A percentile compares a stretch with the other conserved stretches of the same genome.
phyloP scores from a whole-genome alignment of 371 early-diverging fungal genomes.

The Blastocladiella emersonii region DNA sequence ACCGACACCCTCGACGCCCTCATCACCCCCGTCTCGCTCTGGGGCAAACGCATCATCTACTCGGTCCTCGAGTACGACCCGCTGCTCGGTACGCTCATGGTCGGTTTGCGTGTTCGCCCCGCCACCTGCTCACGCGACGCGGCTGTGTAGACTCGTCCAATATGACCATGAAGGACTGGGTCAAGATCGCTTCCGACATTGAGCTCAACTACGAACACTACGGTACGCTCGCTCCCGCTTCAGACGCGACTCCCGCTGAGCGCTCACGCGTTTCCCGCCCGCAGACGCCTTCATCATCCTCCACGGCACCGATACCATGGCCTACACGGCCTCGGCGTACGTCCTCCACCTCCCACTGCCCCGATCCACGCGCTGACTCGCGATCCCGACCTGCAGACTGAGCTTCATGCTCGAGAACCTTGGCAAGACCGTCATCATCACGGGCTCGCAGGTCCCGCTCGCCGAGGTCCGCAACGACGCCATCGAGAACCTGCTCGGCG shows the following conservation, averaged over 20 bases:
- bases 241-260: constrained; percentile 45
- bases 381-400: constrained; percentile 26
- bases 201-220: constrained; percentile 80
- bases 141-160: constrained; percentile 70
- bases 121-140: no score
- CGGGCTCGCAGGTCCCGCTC: constrained; percentile 90
- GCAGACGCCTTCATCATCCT: constrained; percentile 22
- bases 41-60: constrained; percentile 79
- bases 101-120: background rate
- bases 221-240: constrained; percentile 75
- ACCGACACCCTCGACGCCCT: constrained; percentile 34
- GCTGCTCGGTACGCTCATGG: constrained; percentile 35
- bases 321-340: constrained; percentile 54
- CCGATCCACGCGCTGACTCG: background rate
- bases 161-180: constrained; percentile 92
- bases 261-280: background rate
- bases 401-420: constrained; percentile 92
- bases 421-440: constrained; percentile 93
- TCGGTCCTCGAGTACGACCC: constrained; percentile 87
- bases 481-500: constrained; percentile 85
- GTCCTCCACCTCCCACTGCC: background rate
- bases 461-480: constrained; percentile 95
- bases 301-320: constrained; percentile 76
- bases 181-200: constrained; percentile 85
- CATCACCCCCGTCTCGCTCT: constrained; percentile 80